These are phyloP conservation scores for Eucalyptus polyanthemos DNA, from an alignment of 345 rosid species.

Conservation along the genomic window DNA sequence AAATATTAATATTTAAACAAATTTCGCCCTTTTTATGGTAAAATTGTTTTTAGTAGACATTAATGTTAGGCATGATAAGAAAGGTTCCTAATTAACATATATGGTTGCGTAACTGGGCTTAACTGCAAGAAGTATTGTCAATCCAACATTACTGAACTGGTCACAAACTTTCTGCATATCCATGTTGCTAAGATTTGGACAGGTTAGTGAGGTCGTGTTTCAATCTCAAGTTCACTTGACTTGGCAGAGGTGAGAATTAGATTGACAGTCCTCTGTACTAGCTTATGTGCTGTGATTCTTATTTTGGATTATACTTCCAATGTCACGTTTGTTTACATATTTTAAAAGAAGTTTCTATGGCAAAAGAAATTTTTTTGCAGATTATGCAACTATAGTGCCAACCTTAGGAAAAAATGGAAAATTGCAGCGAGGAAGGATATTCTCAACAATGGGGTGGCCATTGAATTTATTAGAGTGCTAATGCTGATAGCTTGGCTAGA, in stretches of 20 bases:
- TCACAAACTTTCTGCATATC: neutral
- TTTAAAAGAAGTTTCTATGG: neutral
- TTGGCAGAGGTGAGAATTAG: neutral
- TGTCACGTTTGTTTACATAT: too few relatives aligned
- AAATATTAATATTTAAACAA: too few relatives aligned
- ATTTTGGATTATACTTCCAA: neutral
- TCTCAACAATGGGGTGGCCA: neutral
- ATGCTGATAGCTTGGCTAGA: neutral
- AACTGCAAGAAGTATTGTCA: neutral
- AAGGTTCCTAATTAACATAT: neutral
- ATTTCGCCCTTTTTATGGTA: neutral
- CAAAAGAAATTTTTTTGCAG: neutral
- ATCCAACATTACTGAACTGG: neutral
- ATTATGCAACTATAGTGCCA: neutral
- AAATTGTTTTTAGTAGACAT: too few relatives aligned
- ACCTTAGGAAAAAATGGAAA: neutral
- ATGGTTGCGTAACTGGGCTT: neutral
- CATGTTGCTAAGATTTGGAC: neutral
- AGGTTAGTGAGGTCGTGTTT: neutral
- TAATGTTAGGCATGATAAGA: too few relatives aligned
- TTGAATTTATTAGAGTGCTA: neutral
- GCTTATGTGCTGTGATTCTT: neutral
- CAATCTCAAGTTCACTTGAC: neutral
- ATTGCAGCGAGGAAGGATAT: neutral
- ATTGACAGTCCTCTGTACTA: neutral